Percentiles rank a stretch among this genome's conserved stretches.
These are phyloP conservation scores for Calonectria naviculata DNA, from an alignment of 2,329 filamentous ascomycete genomes.

Conservation along the genomic window DNA sequence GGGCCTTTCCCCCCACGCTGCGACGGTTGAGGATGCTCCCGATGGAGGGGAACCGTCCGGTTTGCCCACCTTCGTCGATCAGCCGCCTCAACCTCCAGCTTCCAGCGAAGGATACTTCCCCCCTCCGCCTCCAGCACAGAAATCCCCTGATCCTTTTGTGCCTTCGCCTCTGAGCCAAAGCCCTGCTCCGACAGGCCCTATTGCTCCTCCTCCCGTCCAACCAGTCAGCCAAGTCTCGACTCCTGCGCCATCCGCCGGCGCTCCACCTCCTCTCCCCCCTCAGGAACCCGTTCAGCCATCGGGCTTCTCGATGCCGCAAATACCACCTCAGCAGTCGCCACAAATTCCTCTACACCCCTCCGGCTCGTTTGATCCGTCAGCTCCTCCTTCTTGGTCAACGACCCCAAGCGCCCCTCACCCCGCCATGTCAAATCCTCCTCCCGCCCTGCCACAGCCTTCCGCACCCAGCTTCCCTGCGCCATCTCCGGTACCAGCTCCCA, in stretches of 20 bases:
- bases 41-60: constrained; percentile 52
- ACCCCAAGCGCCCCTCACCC: constrained; percentile 36
- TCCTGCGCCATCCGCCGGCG: neutral
- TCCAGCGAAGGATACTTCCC: constrained; percentile 49
- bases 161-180: constrained; percentile 50
- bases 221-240: constrained; percentile 11
- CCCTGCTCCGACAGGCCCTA: constrained; percentile 36
- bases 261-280: constrained; percentile 9
- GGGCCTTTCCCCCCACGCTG: constrained; percentile 52
- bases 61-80: constrained; percentile 41
- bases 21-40: constrained; percentile 64
- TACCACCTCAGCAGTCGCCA: constrained; percentile 43
- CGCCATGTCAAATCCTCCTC: constrained; percentile 33
- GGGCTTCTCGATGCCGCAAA: constrained; percentile 28
- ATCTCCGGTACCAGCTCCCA: constrained; percentile 21
- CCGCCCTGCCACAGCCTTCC: constrained; percentile 29
- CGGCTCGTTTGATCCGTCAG: constrained; percentile 31
- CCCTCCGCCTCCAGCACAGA: constrained; percentile 13
- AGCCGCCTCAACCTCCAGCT: constrained; percentile 36
- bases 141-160: constrained; percentile 42
- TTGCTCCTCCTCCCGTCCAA: constrained; percentile 26
- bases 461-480: constrained; percentile 25
- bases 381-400: constrained; percentile 33
- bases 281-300: constrained; percentile 25
- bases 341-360: constrained; percentile 39